These are phyloP conservation scores for Amanita rimosa DNA, from an alignment of 768 basidiomycete species.

Conservation along the genomic window DNA sequence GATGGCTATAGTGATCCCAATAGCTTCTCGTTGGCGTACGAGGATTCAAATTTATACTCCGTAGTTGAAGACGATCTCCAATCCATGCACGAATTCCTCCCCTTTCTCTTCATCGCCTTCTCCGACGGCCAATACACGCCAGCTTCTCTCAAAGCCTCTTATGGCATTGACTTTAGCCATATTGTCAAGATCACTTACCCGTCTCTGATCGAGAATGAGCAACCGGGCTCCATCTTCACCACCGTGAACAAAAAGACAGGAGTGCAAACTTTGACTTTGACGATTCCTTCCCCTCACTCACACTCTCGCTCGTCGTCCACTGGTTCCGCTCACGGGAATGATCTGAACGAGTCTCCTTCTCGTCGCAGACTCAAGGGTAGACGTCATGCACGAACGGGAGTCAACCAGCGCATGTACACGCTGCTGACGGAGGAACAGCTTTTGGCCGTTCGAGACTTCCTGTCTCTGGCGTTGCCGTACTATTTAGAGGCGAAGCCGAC, in stretches of 20 bases:
- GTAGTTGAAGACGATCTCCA: constrained; percentile 8
- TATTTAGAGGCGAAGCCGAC: constrained; percentile 11
- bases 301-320: constrained; percentile 3
- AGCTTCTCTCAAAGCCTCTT: constrained; percentile 7
- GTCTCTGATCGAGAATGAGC: not conserved
- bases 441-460: constrained; percentile 29
- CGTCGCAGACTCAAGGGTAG: not conserved
- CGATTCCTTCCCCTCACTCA: constrained; percentile 2
- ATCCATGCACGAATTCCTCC: constrained; percentile 14
- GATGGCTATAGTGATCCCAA: not conserved
- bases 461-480: constrained; percentile 28
- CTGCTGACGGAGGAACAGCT: constrained; percentile 23
- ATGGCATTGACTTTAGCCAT: constrained; percentile 15
- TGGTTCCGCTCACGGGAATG: not conserved
- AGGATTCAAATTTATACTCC: constrained; percentile 9
- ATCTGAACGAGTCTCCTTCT: not conserved
- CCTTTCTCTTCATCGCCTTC: constrained; percentile 14
- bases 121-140: constrained; percentile 9
- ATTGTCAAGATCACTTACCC: constrained; percentile 13
- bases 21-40: not conserved
- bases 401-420: constrained; percentile 7
- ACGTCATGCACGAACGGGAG: not conserved
- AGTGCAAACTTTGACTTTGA: constrained; percentile 9
- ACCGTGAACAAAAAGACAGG: constrained; percentile 9
- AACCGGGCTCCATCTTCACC: constrained; percentile 7